These are phyloP conservation scores for Aureobasidium lini DNA, from an alignment of 2,329 filamentous ascomycete species.

Conservation along the genomic window DNA sequence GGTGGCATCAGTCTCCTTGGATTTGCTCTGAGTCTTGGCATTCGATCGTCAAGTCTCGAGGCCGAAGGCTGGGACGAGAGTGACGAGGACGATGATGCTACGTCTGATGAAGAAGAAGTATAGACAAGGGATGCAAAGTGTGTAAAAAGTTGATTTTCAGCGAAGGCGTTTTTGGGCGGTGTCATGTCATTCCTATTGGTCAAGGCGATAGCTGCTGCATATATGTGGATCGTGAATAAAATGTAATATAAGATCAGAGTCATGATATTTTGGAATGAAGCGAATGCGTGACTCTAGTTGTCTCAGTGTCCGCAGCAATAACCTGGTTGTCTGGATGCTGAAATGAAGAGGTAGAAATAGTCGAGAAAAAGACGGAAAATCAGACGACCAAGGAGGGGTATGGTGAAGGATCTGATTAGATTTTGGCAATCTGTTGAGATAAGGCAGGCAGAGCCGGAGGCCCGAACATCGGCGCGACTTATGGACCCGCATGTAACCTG, in stretches of 20 bases:
- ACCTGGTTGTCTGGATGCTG: too few species aligned
- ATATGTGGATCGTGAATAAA: neutral
- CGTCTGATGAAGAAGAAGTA: constrained; percentile 40
- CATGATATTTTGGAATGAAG: neutral
- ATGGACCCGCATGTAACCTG: neutral
- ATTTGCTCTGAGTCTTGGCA: constrained; percentile 71
- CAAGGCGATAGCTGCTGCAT: neutral
- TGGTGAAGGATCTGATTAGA: constrained; percentile 8
- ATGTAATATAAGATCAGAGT: neutral
- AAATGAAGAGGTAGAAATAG: neutral
- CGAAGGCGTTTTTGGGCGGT: constrained; percentile 14
- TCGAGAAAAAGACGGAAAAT: neutral
- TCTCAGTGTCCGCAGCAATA: too few species aligned
- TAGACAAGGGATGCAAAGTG: neutral
- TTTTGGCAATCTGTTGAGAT: neutral
- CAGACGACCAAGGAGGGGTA: neutral
- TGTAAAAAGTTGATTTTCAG: constrained; percentile 2
- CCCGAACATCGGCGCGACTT: neutral
- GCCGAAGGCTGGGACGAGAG: constrained; percentile 47
- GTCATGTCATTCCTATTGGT: constrained; percentile 6
- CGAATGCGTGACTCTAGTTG: neutral
- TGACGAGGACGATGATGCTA: constrained; percentile 33
- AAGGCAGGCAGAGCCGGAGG: neutral
- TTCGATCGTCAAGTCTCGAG: constrained; percentile 56
- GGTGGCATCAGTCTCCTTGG: constrained; percentile 74